Conservation (phyloP, 257 asterid species). For the Solanum pimpinellifolium region DNA sequence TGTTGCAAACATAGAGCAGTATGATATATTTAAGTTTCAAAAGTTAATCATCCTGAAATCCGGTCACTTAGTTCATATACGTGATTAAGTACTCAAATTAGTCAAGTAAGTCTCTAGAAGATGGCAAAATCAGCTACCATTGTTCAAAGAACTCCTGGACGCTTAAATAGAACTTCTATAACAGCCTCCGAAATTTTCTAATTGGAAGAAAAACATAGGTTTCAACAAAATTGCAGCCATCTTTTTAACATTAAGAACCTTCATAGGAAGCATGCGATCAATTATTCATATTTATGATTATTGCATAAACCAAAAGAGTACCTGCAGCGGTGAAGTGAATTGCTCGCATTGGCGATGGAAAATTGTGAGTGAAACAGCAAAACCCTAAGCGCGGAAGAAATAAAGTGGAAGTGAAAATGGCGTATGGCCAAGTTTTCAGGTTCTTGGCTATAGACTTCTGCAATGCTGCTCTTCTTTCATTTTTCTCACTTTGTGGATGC, state of each 20-base stretch:
- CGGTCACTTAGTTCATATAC: not conserved
- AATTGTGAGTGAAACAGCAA: not conserved
- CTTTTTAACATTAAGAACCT: not conserved
- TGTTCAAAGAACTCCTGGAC: not conserved
- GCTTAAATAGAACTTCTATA: not conserved
- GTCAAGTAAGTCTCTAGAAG: not conserved
- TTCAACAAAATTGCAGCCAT: not conserved
- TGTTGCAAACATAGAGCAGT: not conserved
- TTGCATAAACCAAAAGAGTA: not conserved
- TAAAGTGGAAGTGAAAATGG: slow-evolving; percentile 6
- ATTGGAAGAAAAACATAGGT: not conserved
- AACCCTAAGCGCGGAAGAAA: not conserved
- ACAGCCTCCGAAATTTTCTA: not conserved
- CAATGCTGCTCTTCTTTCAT: not conserved
- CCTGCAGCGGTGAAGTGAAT: slow-evolving; percentile 15
- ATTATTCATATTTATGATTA: not conserved
- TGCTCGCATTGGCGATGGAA: slow-evolving; percentile 15
- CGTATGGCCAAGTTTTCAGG: not conserved
- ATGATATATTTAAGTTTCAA: not conserved
- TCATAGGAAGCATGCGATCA: not conserved
- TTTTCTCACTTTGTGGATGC: slow-evolving; percentile 6
- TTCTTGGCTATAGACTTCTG: not conserved
- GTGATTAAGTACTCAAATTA: not conserved
- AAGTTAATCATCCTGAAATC: not conserved
- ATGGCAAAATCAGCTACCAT: not conserved